Evolutionary conservation across 192 early-diverging fungal species (phyloP).

Genomic region (Podila epigama): DNA sequence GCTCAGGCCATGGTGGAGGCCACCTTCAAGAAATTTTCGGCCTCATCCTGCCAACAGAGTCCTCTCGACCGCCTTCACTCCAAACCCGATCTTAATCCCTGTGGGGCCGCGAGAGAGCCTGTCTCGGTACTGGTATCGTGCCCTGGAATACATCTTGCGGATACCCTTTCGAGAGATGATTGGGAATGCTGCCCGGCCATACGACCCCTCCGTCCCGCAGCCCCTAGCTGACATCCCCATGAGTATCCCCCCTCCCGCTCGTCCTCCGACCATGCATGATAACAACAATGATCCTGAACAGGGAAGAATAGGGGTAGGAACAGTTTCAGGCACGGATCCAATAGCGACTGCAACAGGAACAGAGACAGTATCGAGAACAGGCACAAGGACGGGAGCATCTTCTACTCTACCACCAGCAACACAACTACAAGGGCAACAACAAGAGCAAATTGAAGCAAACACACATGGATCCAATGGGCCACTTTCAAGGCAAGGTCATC

Average conservation of each 20-base stretch:
- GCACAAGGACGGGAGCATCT: background rate
- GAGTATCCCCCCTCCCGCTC: constrained; percentile 1
- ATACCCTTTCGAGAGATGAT: constrained; percentile 42
- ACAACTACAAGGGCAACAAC: background rate
- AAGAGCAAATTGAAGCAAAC: too few species aligned
- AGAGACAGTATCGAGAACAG: background rate
- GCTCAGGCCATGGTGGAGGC: constrained; percentile 37
- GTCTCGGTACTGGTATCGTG: constrained; percentile 17
- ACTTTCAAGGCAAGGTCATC: background rate
- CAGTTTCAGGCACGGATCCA: too few species aligned
- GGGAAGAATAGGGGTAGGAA: too few species aligned
- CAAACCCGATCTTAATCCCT: background rate
- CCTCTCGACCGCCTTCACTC: background rate
- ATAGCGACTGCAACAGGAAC: too few species aligned
- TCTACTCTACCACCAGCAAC: background rate
- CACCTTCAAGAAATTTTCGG: constrained; percentile 32
- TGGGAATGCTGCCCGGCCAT: constrained; percentile 22
- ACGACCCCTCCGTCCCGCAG: constrained; percentile 20
- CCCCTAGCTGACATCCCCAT: constrained; percentile 26
- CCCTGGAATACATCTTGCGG: constrained; percentile 25
- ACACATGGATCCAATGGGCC: too few species aligned
- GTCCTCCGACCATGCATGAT: background rate
- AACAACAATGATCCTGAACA: too few species aligned
- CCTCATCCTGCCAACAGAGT: constrained; percentile 24
- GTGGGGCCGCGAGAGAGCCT: constrained; percentile 8